Percentiles rank a stretch among this genome's conserved stretches.
Evolutionary conservation across 2,329 filamentous ascomycete genomes (phyloP).

Genomic region (Xylariaceae sp.): DNA sequence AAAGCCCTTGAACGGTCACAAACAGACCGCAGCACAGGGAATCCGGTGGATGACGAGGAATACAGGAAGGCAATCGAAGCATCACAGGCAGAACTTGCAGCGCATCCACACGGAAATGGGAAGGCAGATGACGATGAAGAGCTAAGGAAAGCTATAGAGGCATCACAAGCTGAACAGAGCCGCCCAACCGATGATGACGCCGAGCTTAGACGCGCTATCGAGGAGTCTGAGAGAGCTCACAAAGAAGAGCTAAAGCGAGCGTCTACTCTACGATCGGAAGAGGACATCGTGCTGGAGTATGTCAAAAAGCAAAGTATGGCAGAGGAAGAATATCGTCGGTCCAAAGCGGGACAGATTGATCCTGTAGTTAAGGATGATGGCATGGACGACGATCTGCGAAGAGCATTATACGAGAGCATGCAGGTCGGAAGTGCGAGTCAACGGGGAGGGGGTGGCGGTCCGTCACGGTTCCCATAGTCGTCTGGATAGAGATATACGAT

Average conservation of each 20-base stretch:
- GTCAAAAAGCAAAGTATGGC: constrained; percentile 75
- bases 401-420: constrained; percentile 36
- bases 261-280: constrained; percentile 57
- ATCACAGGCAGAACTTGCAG: constrained; percentile 37
- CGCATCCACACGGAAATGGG: constrained; percentile 3
- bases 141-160: constrained; percentile 45
- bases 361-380: no score
- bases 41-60: constrained; percentile 41
- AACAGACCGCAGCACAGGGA: constrained; percentile 24
- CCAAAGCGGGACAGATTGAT: constrained; percentile 43
- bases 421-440: constrained; percentile 15
- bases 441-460: constrained; percentile 27
- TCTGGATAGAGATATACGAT: no score
- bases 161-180: constrained; percentile 39
- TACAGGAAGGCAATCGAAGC: constrained; percentile 46
- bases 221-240: constrained; percentile 50
- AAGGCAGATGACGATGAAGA: constrained; percentile 33
- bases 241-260: constrained; percentile 47
- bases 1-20: constrained; percentile 30
- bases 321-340: constrained; percentile 59
- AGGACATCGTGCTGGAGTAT: constrained; percentile 75
- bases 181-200: constrained; percentile 42
- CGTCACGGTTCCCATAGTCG: constrained; percentile 13
- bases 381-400: constrained; percentile 31
- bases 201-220: constrained; percentile 51